Base-by-base conservation (phyloP, 805 yeast species). In the Grigorovia transvaalensis region DNA sequence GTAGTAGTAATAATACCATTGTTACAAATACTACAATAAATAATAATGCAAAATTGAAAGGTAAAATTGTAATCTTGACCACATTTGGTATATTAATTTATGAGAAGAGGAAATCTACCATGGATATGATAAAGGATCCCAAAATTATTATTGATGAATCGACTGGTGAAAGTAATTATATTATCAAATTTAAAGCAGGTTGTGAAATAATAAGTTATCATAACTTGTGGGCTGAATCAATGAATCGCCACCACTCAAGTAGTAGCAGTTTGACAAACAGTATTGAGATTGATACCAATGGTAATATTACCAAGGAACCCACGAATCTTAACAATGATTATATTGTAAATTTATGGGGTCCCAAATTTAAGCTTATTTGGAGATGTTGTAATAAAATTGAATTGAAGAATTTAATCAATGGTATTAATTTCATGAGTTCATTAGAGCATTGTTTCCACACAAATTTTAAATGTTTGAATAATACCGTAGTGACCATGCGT, bases 321-420 rank as follows among this genome's bases (percentile, higher is more conserved):
- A 9, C 11, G 8, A 33, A 33, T 33, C 13, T 12, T 42, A 38
- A 40, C 40, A 38, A 40, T 47, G 45, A 40, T n/a, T 20, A 42
- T 11, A 13, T 23, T 6, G 13, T 49, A 9, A 29, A 38, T 30
- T 30, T 54, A 9, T 50, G 53, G 52, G 47, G 48, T 8, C 18
- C 19, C 1, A 47, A 51, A 27, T 52, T 53, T 27, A 73, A 69
- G 50, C 69, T 67, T 44, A 58, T 67, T 1, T 76, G 73, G 59
- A 68, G 68, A 57, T 79, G 81, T 13, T 65, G 61, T 7, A 67
- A 68, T 20, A 61, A 63, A n/a, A 65, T 65, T 20, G 86, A 81
- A 44, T 67, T 76, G 65, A 60, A 66, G n/a, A 75, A 76, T 20
- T 84, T 90, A 90, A 73, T 82, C 43, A 71, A 69, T 38, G 64